Base-by-base conservation (phyloP, 108 stramenopile species). In the Cyclotella choctawhatcheeana region DNA sequence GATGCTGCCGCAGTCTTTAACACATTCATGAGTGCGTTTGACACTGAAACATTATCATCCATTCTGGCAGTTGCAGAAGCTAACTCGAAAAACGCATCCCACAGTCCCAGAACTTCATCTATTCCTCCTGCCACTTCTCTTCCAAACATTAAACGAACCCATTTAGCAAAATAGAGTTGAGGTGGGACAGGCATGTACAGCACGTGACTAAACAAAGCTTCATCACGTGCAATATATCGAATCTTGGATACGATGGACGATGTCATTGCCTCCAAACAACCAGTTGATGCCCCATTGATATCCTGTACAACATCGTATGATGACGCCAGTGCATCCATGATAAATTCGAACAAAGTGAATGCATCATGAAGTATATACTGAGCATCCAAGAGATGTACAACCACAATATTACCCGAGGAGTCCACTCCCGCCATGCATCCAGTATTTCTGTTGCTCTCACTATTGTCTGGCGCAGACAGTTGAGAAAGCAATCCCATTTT, bases 91-190 rank as follows among this genome's bases (percentile, higher is more conserved):
- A 91, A 85, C 29, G 40, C 69, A 72, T 85, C 84, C 84, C 82
- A 85, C 27, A 85, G 58, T 17, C 55, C 30, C 81, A 85, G 34
- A 20, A 82, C 84, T 53, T 47, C 20, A 2, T 77, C 44, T 48
- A 81, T 66, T 4, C 77, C 77, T 3, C 81, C 76, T 4, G 71
- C 35, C 13, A 82, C 81, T 66, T 94, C 93, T 64, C 93, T 62
- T 1, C 83, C 85, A 73, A 90, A 92, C 83, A 94, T 74, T 6
- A 94, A 76, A 7, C 91, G 86, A 21, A 92, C 74, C 93, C 65
- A 67, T 22, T 67, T 67, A 3, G 65, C 65, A 67, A 85, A 88
- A 50, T 90, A 89, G 5, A 90, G 64, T 40, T 83, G 70, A 3
- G 82, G 82, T 13, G 82, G 82, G n/a, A 69, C 69, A 18, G 59